Base-by-base conservation (phyloP, 164 flowering plant species). In the Santalum album region DNA sequence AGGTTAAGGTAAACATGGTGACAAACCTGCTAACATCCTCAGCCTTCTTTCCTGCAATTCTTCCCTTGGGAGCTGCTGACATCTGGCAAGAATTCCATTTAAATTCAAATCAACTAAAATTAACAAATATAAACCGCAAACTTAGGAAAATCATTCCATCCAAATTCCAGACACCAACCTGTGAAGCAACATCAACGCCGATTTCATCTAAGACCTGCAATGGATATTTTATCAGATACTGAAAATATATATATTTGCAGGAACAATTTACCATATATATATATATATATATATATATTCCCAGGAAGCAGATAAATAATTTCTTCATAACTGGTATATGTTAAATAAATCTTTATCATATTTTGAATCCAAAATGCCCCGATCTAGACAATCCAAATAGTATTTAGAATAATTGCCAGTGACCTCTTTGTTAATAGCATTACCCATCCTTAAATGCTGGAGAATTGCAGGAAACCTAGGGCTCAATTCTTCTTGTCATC, bases 141-240 rank as follows among this genome's bases (percentile, higher is more conserved):
- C 22, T 14, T 21, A 19, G 15, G 32, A 9, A 40, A 24, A 3
- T 38, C 45, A 42, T 11, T 56, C 12, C 14, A 48, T 6, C 36
- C 20, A 43, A 18, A 27, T 4, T 39, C 14, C 45, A 51, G 16
- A 54, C 7, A 67, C 83, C 18, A 59, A 91, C 98, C 98, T 87
- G 98, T 48, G 98, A 86, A 32, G 96, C 95, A 65, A 91, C 75
- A 69, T 87, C 96, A 29, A 91, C 85, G 50, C 98, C 96, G 56
- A 91, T 91, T 72, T 91, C 98, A 72, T 91, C 98, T 21, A 91
- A 79, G 60, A 91, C 98, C 98, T 91, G 83, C 25, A 51, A 16
- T 55, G 23, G 25, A 22, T 10, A 25, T n/a, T 52, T 26, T 44
- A 47, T 29, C 7, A n/a, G n/a, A 25, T 26, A 18, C 14, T 1